These are phyloP conservation scores for Tephrocybe rancida DNA, from an alignment of 768 basidiomycete species.

Conservation along the genomic window DNA sequence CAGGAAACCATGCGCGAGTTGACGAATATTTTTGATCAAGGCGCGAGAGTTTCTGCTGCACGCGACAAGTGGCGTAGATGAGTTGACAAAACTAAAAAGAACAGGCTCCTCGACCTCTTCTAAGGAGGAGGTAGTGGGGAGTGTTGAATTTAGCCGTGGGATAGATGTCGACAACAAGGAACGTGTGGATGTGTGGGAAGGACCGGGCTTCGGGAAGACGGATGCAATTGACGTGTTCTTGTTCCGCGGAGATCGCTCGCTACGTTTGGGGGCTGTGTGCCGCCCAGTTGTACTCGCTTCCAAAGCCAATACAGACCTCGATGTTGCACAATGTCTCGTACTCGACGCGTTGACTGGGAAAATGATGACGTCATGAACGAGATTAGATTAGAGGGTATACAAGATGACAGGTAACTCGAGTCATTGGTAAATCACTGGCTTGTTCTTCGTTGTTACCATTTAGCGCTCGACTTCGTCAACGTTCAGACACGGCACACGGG, in stretches of 20 bases:
- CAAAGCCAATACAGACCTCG: conserved; percentile 1
- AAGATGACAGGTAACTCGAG: too few species aligned
- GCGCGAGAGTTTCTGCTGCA: too few species aligned
- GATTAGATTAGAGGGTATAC: too few species aligned
- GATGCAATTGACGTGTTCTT: not conserved
- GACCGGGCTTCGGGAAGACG: not conserved
- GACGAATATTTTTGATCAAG: too few species aligned
- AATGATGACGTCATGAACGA: too few species aligned
- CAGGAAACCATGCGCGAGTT: too few species aligned
- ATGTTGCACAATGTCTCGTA: not conserved
- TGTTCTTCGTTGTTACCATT: too few species aligned
- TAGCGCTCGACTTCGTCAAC: too few species aligned
- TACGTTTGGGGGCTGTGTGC: not conserved
- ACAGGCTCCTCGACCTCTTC: not conserved
- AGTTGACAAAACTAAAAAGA: not conserved
- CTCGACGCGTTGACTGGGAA: not conserved
- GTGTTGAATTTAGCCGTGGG: not conserved
- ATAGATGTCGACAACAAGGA: not conserved
- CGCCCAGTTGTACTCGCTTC: not conserved
- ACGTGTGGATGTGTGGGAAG: not conserved
- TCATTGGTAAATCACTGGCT: too few species aligned
- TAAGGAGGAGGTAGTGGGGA: not conserved
- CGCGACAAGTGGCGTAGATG: too few species aligned
- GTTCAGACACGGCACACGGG: too few species aligned
- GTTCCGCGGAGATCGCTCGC: not conserved